phyloP scores from a whole-genome alignment of 2,329 filamentous ascomycete genomes.

The Aaosphaeria arxii region DNA sequence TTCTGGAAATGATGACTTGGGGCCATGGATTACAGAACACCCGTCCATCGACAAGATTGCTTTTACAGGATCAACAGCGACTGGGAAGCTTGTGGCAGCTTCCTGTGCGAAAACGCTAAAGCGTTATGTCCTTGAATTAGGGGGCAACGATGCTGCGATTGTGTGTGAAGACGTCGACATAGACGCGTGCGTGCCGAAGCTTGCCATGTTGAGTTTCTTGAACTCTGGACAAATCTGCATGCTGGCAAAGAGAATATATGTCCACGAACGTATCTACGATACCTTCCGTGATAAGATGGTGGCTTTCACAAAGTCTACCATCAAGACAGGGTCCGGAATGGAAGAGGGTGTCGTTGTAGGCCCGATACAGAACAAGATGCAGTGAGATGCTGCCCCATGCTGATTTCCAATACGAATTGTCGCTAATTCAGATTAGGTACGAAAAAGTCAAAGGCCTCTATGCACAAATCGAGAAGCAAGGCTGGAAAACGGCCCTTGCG shows the following conservation, averaged over 20 bases:
- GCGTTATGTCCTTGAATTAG: slow-evolving; percentile 56
- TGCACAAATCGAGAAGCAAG: slow-evolving; percentile 40
- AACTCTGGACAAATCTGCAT: slow-evolving; percentile 52
- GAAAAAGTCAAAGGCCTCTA: slow-evolving; percentile 54
- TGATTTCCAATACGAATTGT: neutral
- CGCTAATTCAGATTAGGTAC: neutral
- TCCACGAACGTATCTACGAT: slow-evolving; percentile 60
- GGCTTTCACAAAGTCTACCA: slow-evolving; percentile 39
- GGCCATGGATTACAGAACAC: slow-evolving; percentile 58
- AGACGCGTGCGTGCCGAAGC: slow-evolving; percentile 25
- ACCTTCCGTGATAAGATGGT: slow-evolving; percentile 49
- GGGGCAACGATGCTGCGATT: slow-evolving; percentile 58
- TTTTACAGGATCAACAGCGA: slow-evolving; percentile 61
- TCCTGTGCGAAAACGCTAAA: slow-evolving; percentile 58
- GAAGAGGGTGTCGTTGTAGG: slow-evolving; percentile 47
- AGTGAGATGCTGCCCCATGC: slow-evolving; percentile 3
- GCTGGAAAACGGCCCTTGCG: slow-evolving; percentile 46
- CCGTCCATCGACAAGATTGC: slow-evolving; percentile 60
- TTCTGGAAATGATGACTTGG: slow-evolving; percentile 59
- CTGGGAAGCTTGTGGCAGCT: slow-evolving; percentile 60
- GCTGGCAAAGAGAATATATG: slow-evolving; percentile 54
- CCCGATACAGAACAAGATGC: slow-evolving; percentile 24
- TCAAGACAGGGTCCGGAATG: slow-evolving; percentile 21
- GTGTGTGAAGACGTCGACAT: slow-evolving; percentile 50
- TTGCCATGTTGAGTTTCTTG: slow-evolving; percentile 47